A percentile compares a stretch with the other conserved stretches of the same genome.
Evolutionary conservation across 2,329 filamentous ascomycete genomes (phyloP).

Genomic region (Neofusicoccum umdonicola): DNA sequence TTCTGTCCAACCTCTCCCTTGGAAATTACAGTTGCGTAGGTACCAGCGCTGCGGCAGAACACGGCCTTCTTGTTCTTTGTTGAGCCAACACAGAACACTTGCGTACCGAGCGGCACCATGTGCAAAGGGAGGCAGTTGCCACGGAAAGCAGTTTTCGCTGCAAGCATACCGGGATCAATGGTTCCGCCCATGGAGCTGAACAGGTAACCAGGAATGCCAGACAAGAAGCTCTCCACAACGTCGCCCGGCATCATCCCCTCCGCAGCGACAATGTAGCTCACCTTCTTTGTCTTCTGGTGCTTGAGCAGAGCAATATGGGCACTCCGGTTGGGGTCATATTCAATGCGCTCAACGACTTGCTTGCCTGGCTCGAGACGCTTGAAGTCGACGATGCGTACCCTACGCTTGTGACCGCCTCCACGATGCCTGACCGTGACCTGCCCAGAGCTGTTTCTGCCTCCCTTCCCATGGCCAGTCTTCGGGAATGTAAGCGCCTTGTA

Average conservation of each 20-base stretch:
- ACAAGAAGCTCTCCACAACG: conserved; percentile 84
- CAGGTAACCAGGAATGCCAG: conserved; percentile 83
- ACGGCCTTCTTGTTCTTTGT: conserved; percentile 71
- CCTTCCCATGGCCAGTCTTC: conserved; percentile 89
- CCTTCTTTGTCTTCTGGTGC: conserved; percentile 67
- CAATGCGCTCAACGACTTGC: conserved; percentile 88
- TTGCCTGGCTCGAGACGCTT: conserved; percentile 73
- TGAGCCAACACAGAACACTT: conserved; percentile 85
- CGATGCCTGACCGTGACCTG: conserved; percentile 85
- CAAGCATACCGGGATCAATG: conserved; percentile 92
- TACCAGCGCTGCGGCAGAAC: conserved; percentile 93
- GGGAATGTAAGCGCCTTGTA: conserved; percentile 79
- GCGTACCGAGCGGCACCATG: conserved; percentile 93
- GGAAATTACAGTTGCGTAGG: conserved; percentile 81
- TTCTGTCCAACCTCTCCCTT: conserved; percentile 68
- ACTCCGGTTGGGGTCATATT: conserved; percentile 90
- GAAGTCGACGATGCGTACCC: conserved; percentile 92
- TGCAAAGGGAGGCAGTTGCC: conserved; percentile 94
- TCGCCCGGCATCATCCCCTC: conserved; percentile 93
- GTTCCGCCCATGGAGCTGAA: conserved; percentile 89
- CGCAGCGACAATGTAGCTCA: conserved; percentile 92
- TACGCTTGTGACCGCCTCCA: conserved; percentile 86
- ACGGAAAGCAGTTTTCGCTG: conserved; percentile 87
- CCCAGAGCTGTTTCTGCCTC: conserved; percentile 86
- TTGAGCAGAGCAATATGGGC: conserved; percentile 89